These are phyloP conservation scores for Thielaviopsis populi DNA, from an alignment of 2,329 filamentous ascomycete species.

Conservation along the genomic window DNA sequence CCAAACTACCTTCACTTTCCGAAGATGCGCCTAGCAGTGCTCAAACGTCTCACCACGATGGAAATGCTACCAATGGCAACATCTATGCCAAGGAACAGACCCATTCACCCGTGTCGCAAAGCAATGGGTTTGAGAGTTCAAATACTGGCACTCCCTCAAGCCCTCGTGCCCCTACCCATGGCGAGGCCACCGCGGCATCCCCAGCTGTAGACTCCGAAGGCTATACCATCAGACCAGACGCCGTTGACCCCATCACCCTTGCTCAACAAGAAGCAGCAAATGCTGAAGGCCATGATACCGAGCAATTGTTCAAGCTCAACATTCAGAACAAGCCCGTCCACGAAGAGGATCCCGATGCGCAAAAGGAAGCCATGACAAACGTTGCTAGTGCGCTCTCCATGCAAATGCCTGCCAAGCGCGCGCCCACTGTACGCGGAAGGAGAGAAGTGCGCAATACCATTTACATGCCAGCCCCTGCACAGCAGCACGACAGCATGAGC, in stretches of 20 bases:
- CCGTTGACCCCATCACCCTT: constrained; percentile 52
- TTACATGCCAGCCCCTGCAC: constrained; percentile 45
- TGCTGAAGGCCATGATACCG: constrained; percentile 39
- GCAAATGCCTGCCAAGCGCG: constrained; percentile 50
- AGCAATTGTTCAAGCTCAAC: constrained; percentile 63
- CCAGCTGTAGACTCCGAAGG: constrained; percentile 49
- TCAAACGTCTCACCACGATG: not conserved
- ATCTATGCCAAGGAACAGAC: constrained; percentile 28
- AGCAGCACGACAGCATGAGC: constrained; percentile 12
- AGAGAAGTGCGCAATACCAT: constrained; percentile 87
- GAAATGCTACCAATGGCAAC: constrained; percentile 19
- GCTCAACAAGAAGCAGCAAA: constrained; percentile 48
- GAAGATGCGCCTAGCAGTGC: constrained; percentile 33
- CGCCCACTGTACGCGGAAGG: constrained; percentile 69
- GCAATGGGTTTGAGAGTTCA: not conserved
- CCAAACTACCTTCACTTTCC: constrained; percentile 36
- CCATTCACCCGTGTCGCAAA: constrained; percentile 23
- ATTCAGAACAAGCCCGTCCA: constrained; percentile 65
- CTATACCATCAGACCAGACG: constrained; percentile 53
- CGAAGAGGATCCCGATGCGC: constrained; percentile 61
- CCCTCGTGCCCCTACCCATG: not conserved
- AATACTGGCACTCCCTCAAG: not conserved
- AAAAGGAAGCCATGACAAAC: constrained; percentile 57
- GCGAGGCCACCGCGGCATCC: constrained; percentile 20
- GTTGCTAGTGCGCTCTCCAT: constrained; percentile 58